phyloP scores from a whole-genome alignment of 306 rosid species.

The Prinsepia uniflora region DNA sequence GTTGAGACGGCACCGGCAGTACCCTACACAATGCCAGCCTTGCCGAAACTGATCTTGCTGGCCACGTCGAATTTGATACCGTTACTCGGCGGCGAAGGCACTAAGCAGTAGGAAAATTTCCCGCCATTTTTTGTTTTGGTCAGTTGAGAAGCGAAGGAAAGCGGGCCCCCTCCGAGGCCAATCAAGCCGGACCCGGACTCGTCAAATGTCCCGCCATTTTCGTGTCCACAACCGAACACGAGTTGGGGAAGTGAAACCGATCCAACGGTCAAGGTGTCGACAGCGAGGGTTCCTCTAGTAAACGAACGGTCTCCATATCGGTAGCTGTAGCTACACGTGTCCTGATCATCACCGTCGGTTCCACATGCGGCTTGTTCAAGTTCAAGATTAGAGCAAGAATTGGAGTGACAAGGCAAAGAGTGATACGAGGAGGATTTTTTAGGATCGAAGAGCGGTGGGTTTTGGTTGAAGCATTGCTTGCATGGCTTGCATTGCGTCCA shows the following conservation, averaged over 20 bases:
- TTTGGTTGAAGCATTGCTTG: constrained; percentile 44
- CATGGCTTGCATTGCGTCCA: constrained; percentile 72
- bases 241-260: constrained; percentile 14
- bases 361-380: constrained; percentile 8
- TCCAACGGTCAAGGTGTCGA: constrained; percentile 38
- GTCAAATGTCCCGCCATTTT: constrained; percentile 39
- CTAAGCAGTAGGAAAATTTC: constrained; percentile 55
- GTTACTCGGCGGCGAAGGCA: not conserved
- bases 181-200: constrained; percentile 38
- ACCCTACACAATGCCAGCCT: constrained; percentile 23
- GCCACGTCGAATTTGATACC: not conserved
- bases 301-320: constrained; percentile 43
- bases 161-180: constrained; percentile 46
- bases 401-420: constrained; percentile 24
- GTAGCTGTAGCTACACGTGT: constrained; percentile 29
- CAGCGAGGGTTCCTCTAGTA: constrained; percentile 39
- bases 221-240: constrained; percentile 45
- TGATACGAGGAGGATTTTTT: constrained; percentile 36
- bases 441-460: constrained; percentile 41
- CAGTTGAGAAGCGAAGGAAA: constrained; percentile 57
- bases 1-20: constrained; percentile 22
- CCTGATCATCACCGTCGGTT: rapidly evolving
- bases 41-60: constrained; percentile 51
- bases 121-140: not conserved
- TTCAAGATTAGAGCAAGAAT: constrained; percentile 7